Percentiles rank a stretch among this genome's conserved stretches.
Evolutionary conservation across 805 yeast species (phyloP).

Genomic region (Ogataea naganishii): DNA sequence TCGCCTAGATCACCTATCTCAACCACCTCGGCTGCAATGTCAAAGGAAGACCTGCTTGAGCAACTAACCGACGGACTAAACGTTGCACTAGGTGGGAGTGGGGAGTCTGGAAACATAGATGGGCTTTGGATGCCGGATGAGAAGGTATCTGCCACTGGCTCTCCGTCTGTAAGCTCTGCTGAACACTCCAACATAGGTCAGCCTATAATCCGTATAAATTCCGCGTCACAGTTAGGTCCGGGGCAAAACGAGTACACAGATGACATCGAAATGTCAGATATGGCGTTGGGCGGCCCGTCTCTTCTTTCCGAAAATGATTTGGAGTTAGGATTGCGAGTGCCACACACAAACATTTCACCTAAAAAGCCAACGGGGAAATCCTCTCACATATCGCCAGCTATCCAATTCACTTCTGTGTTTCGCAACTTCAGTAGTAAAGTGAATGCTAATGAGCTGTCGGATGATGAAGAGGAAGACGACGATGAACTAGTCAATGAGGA

Average conservation of each 20-base stretch:
- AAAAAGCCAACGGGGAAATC: neutral
- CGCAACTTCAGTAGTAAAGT: conserved; percentile 14
- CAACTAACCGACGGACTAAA: conserved; percentile 3
- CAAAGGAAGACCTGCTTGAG: too few species aligned
- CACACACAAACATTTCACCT: too few species aligned
- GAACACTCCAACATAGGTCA: too few species aligned
- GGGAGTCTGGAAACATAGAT: conserved; percentile 1
- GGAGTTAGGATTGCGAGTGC: neutral
- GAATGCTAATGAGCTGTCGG: conserved; percentile 13
- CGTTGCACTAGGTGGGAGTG: conserved; percentile 1
- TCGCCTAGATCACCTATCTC: too few species aligned
- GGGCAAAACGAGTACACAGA: neutral
- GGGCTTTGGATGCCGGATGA: too few species aligned
- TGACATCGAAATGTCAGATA: conserved; percentile 2
- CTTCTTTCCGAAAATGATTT: neutral
- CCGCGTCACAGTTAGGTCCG: neutral
- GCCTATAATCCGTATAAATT: neutral
- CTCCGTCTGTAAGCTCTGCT: too few species aligned
- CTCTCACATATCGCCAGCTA: conserved; percentile 8
- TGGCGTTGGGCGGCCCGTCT: conserved; percentile 2
- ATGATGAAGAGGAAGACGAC: conserved; percentile 6
- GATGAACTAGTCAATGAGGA: conserved; percentile 3
- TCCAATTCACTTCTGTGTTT: conserved; percentile 13
- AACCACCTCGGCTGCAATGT: too few species aligned
- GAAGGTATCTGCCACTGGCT: too few species aligned